Percentiles rank a stretch among this genome's conserved stretches.
phyloP scores from a whole-genome alignment of 495 filamentous ascomycete species.

The Schizothecium vesticola region DNA sequence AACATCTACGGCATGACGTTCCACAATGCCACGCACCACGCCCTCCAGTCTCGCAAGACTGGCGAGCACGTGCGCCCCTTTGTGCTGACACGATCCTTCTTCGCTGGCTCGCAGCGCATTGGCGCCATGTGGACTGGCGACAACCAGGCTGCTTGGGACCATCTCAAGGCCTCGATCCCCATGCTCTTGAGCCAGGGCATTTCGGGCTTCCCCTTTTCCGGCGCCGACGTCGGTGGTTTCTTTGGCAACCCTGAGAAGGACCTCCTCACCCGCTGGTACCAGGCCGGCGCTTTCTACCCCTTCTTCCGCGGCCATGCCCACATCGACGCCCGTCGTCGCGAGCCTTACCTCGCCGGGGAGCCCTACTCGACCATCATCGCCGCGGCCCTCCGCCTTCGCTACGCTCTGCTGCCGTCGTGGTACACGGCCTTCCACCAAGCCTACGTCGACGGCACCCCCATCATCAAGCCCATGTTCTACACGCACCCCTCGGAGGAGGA shows the following conservation, averaged over 20 bases:
- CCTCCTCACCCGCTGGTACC: conserved; percentile 90
- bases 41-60: conserved; percentile 70
- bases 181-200: conserved; percentile 93
- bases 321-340: conserved; percentile 88
- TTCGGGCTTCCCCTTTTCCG: conserved; percentile 87
- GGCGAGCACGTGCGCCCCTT: conserved; percentile 76
- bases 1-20: conserved; percentile 93
- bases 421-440: conserved; percentile 96
- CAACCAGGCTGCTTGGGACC: conserved; percentile 90
- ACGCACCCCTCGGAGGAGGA: conserved; percentile 80
- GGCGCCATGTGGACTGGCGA: conserved; percentile 99
- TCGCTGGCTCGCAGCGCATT: conserved; percentile 77
- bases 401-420: conserved; percentile 87
- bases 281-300: conserved; percentile 93
- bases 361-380: conserved; percentile 83
- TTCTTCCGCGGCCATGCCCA: conserved; percentile 99
- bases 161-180: conserved; percentile 76
- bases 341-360: conserved; percentile 83
- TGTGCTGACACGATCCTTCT: conserved; percentile 88
- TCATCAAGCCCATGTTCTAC: conserved; percentile 87
- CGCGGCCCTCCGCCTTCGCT: conserved; percentile 79
- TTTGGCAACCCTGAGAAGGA: conserved; percentile 94
- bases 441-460: conserved; percentile 72
- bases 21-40: conserved; percentile 86
- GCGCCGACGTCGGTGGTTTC: conserved; percentile 96